A percentile compares a stretch with the other conserved stretches of the same genome.
Evolutionary conservation across 192 early-diverging fungal species (phyloP).

Genomic region (Coemansia sp.): DNA sequence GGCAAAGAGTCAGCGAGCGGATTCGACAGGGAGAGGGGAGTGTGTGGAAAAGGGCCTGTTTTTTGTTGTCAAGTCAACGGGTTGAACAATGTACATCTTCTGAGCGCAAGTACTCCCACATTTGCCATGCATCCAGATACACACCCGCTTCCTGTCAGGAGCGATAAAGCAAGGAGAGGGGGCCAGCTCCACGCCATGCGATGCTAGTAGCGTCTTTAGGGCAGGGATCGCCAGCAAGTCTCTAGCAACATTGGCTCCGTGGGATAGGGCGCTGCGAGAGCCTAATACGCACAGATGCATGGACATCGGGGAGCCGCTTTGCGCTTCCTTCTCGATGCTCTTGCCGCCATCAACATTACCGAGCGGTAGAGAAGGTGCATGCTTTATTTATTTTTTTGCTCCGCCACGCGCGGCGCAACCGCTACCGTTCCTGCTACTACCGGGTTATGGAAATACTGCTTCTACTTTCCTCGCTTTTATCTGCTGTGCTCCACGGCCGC

Average conservation of each 20-base stretch:
- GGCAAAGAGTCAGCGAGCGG: conserved; percentile 8
- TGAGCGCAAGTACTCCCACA: background rate
- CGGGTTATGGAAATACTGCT: background rate
- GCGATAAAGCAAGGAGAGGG: background rate
- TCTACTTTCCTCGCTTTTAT: background rate
- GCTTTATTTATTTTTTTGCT: conserved; percentile 3
- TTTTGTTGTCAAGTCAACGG: background rate
- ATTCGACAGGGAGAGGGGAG: background rate
- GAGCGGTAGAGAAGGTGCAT: background rate
- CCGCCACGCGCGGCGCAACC: conserved; percentile 11
- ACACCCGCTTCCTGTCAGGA: background rate
- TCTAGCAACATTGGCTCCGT: background rate
- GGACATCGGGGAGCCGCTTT: too few species aligned
- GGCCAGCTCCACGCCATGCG: background rate
- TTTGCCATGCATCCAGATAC: background rate
- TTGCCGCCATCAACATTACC: background rate
- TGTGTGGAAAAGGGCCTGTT: background rate
- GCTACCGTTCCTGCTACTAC: conserved; percentile 5
- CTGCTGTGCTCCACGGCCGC: background rate
- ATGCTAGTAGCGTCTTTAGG: background rate
- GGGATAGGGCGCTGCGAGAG: background rate
- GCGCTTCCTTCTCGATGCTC: too few species aligned
- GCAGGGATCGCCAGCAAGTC: background rate
- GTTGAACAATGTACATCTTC: conserved; percentile 9
- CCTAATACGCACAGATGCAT: background rate